Conservation (phyloP, 495 filamentous ascomycete species). For the Cercophora newfieldiana region DNA sequence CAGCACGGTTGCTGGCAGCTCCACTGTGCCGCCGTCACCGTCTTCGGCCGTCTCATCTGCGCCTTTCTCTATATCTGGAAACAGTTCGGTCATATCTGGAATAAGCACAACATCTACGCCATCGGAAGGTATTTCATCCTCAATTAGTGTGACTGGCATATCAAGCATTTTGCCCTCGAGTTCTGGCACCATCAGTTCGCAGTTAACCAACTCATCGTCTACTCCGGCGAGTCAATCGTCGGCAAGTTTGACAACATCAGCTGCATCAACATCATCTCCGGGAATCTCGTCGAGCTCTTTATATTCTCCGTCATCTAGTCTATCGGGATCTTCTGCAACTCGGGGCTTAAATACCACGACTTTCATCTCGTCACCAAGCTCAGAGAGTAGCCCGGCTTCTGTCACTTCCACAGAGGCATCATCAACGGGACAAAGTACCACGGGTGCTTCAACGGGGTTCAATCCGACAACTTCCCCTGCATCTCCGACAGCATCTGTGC, state of each 20-base stretch:
- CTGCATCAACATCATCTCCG: not conserved
- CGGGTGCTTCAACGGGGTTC: not conserved
- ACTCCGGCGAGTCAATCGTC: not conserved
- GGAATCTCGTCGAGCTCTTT: not conserved
- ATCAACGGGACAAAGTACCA: not conserved
- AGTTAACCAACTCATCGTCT: not conserved
- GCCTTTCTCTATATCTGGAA: slow-evolving; percentile 4
- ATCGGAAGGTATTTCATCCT: not conserved
- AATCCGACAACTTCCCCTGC: not conserved
- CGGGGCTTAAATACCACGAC: not conserved
- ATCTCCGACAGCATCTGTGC: not conserved
- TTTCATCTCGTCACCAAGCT: not conserved
- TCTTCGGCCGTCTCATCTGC: slow-evolving; percentile 3
- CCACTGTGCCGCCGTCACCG: not conserved
- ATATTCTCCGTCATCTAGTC: not conserved
- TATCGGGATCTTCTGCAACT: not conserved
- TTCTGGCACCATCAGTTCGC: not conserved
- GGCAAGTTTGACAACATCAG: slow-evolving; percentile 5
- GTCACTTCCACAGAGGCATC: not conserved
- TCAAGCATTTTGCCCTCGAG: not conserved
- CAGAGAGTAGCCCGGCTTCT: not conserved
- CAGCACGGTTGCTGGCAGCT: slow-evolving; percentile 8
- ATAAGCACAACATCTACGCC: not conserved
- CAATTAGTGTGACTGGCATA: not conserved
- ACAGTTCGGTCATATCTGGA: not conserved